A percentile compares a stretch with the other conserved stretches of the same genome.
These are phyloP conservation scores for Plenodomus lindquistii DNA, from an alignment of 2,329 filamentous ascomycete genomes.

Conservation along the genomic window DNA sequence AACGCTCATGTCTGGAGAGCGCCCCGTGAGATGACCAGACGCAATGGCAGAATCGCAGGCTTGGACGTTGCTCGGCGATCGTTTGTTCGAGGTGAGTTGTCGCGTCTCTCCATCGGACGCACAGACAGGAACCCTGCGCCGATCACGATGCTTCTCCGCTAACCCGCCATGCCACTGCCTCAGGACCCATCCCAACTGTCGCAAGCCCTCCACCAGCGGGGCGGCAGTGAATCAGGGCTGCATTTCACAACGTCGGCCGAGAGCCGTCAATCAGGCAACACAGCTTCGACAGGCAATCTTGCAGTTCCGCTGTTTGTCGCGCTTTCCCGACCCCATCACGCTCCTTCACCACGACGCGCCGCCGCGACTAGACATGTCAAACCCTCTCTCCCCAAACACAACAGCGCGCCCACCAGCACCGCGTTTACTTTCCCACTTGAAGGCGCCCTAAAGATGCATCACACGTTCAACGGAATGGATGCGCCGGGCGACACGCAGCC, in stretches of 20 bases:
- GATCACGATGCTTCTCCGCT: slow-evolving; percentile 29
- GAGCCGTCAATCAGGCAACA: slow-evolving; percentile 12
- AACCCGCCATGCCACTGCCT: slow-evolving; percentile 20
- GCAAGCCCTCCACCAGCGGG: slow-evolving; percentile 40
- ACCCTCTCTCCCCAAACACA: slow-evolving; percentile 29
- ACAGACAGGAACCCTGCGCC: slow-evolving; percentile 29
- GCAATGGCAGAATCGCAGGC: slow-evolving; percentile 39
- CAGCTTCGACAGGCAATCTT: slow-evolving; percentile 9
- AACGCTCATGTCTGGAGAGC: slow-evolving; percentile 15
- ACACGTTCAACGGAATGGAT: slow-evolving; percentile 46
- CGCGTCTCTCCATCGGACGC: slow-evolving; percentile 18
- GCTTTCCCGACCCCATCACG: slow-evolving; percentile 14
- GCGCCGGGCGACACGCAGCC: slow-evolving; percentile 52
- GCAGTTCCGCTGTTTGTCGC: slow-evolving; percentile 11
- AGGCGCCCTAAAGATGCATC: slow-evolving; percentile 29
- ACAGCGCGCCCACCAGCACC: slow-evolving; percentile 37
- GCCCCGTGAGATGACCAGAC: slow-evolving; percentile 10
- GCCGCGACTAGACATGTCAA: slow-evolving; percentile 33
- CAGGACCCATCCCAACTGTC: slow-evolving; percentile 45
- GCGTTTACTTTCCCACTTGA: slow-evolving; percentile 21
- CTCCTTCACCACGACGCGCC: slow-evolving; percentile 35
- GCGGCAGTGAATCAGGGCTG: slow-evolving; percentile 25
- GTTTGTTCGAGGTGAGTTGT: slow-evolving; percentile 41
- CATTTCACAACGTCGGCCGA: slow-evolving; percentile 33
- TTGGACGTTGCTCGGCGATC: slow-evolving; percentile 30